phyloP scores from a whole-genome alignment of 2,329 filamentous ascomycete species.

The Triangularia setosa region DNA sequence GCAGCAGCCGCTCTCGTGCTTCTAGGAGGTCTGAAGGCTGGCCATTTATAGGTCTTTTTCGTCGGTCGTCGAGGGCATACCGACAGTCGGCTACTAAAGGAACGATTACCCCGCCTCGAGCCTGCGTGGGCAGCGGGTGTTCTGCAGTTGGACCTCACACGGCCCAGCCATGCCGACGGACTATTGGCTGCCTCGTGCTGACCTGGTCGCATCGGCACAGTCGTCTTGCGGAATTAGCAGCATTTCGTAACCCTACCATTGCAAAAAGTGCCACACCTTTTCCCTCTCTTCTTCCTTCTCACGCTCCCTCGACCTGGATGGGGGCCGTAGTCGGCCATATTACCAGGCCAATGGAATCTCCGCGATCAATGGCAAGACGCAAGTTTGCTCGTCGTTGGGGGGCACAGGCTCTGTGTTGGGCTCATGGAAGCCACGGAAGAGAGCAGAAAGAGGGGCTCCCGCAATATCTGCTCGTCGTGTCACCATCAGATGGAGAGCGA shows the following conservation, averaged over 20 bases:
- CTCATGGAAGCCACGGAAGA: background rate
- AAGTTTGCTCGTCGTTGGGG: background rate
- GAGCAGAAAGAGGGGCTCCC: background rate
- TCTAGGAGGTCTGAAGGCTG: background rate
- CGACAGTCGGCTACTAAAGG: background rate
- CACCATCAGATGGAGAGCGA: background rate
- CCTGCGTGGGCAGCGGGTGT: conserved; percentile 4
- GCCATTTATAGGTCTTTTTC: conserved; percentile 1
- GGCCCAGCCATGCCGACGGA: background rate
- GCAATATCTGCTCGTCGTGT: background rate
- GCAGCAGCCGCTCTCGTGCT: background rate
- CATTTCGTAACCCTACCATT: background rate
- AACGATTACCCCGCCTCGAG: conserved; percentile 12
- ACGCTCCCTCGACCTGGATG: background rate
- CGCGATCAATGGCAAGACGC: background rate
- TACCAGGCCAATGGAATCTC: background rate
- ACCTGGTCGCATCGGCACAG: background rate
- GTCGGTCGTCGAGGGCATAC: background rate
- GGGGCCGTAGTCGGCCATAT: background rate
- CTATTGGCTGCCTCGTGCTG: conserved; percentile 17
- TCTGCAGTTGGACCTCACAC: conserved; percentile 14
- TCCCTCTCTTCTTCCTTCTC: background rate
- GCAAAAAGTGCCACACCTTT: background rate
- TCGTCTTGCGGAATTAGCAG: background rate
- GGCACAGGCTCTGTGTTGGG: background rate